Conservation (phyloP, 306 rosid genomes). For the Pyrus pyrifolia region DNA sequence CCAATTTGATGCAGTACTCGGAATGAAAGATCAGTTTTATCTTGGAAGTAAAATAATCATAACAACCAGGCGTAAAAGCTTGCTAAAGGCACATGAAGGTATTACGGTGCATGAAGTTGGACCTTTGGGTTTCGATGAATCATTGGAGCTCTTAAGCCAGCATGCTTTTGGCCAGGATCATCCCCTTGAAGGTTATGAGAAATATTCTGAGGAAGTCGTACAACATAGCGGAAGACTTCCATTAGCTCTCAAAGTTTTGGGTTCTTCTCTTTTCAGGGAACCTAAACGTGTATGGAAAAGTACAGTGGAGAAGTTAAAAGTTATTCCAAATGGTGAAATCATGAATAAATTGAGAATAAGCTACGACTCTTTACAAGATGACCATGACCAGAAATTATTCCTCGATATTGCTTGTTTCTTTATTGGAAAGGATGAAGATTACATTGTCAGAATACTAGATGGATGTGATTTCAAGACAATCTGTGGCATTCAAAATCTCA, state of each 20-base stretch:
- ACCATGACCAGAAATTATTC: neutral
- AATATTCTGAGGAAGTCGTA: too few species aligned
- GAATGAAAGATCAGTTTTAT: neutral
- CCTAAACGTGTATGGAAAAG: too few species aligned
- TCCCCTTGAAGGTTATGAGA: too few species aligned
- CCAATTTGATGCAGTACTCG: too few species aligned
- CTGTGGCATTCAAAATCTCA: neutral
- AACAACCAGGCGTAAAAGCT: neutral
- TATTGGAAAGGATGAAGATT: neutral
- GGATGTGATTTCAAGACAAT: neutral
- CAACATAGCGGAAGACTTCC: too few species aligned
- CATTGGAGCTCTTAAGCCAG: neutral
- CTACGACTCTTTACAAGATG: neutral
- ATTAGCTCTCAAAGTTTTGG: too few species aligned
- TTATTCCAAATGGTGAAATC: neutral
- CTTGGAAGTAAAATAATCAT: neutral
- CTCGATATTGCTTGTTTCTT: constrained; percentile 5
- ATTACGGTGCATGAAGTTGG: neutral
- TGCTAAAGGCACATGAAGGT: neutral
- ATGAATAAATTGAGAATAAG: neutral
- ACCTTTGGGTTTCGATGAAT: neutral
- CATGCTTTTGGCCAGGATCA: neutral
- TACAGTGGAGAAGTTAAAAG: neutral
- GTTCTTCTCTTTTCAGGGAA: too few species aligned
- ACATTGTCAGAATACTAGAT: neutral